Conservation (phyloP, 176 grass and related monocot genomes). For the Eremochloa ophiuroides region DNA sequence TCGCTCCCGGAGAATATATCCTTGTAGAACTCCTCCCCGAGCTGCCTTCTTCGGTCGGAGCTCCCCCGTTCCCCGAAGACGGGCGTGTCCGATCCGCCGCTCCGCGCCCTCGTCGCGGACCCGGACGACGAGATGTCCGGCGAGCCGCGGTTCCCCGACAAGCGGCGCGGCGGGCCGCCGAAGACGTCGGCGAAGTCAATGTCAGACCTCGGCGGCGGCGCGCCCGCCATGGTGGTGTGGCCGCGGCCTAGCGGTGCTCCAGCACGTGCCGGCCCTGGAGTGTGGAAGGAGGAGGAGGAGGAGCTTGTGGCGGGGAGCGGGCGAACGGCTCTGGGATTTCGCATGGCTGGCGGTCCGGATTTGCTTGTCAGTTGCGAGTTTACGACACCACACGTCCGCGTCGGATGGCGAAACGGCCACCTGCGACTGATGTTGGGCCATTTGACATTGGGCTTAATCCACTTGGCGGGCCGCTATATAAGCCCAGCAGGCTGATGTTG, state of each 20-base stretch:
- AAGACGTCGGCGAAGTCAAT: conserved; percentile 84
- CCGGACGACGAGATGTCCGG: conserved; percentile 31
- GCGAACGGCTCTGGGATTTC: conserved; percentile 22
- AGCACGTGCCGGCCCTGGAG: conserved; percentile 9
- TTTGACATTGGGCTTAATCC: neutral
- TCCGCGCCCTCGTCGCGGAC: conserved; percentile 21
- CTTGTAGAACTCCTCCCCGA: conserved; percentile 72
- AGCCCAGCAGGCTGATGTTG: neutral
- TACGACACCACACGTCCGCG: neutral
- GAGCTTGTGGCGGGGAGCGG: conserved; percentile 39
- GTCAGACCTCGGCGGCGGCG: conserved; percentile 23
- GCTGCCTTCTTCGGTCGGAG: conserved; percentile 48
- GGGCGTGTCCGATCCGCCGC: conserved; percentile 48
- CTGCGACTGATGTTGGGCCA: neutral
- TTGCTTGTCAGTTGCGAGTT: conserved; percentile 33
- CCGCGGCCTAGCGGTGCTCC: neutral
- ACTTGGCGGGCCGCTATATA: neutral
- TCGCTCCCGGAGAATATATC: conserved; percentile 82
- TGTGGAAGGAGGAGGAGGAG: neutral
- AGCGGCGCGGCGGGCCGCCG: conserved; percentile 73
- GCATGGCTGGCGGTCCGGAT: conserved; percentile 30
- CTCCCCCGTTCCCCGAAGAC: conserved; percentile 70
- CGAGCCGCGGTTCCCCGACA: conserved; percentile 51
- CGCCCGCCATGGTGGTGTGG: neutral
- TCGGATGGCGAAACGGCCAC: neutral